A percentile compares a stretch with the other conserved stretches of the same genome.
Conservation (phyloP, 1,284 basidiomycete genomes). For the Porogramme epimiltina region DNA sequence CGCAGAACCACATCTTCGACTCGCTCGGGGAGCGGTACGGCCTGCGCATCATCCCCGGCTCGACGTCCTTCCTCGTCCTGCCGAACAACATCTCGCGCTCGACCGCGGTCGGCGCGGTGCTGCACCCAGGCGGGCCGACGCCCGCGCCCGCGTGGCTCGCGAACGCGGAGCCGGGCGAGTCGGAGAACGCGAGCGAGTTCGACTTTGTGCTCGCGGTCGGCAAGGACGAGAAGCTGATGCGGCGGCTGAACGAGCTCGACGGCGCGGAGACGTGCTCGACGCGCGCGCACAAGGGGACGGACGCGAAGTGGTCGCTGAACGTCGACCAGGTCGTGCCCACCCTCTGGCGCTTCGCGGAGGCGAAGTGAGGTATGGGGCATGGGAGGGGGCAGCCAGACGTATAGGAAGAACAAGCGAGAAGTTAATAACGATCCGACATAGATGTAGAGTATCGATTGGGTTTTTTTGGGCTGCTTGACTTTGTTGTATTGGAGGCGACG, state of each 20-base stretch:
- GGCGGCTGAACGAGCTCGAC: constrained; percentile 72
- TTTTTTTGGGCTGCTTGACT: too few relatives aligned
- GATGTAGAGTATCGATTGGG: too few relatives aligned
- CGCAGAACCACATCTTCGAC: constrained; percentile 90
- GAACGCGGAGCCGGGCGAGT: constrained; percentile 29
- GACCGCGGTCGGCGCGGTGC: constrained; percentile 75
- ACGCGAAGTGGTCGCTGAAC: constrained; percentile 72
- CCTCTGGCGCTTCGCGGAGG: constrained; percentile 41
- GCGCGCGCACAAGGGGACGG: constrained; percentile 62
- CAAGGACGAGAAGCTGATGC: constrained; percentile 74
- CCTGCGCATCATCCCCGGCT: constrained; percentile 77
- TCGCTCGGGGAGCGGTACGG: constrained; percentile 81
- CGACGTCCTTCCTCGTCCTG: constrained; percentile 79
- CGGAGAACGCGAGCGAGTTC: constrained; percentile 43
- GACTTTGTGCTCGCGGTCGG: constrained; percentile 71
- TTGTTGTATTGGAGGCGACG: too few relatives aligned
- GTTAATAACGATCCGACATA: too few relatives aligned
- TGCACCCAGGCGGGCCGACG: constrained; percentile 68
- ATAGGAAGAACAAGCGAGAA: too few relatives aligned
- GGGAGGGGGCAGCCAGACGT: too few relatives aligned
- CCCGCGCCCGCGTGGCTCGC: constrained; percentile 43
- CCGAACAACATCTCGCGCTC: constrained; percentile 84
- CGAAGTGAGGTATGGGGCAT: constrained; percentile 18
- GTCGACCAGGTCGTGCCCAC: constrained; percentile 40
- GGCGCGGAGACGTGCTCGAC: constrained; percentile 72